phyloP scores from a whole-genome alignment of 805 yeast genomes.

The Candida pseudoglaebosa region DNA sequence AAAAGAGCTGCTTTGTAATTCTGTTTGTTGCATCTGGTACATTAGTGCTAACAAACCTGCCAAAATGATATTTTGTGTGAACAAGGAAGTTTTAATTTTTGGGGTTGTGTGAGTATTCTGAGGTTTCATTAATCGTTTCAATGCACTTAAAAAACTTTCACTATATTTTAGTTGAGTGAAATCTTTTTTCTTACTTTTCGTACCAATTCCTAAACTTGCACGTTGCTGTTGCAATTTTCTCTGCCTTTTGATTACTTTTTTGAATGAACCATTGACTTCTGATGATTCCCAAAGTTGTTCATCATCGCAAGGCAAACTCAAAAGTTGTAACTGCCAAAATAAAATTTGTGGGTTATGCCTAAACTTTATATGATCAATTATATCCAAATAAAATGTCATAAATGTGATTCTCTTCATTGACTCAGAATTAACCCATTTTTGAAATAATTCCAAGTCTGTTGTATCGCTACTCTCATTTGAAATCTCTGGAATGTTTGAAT shows the following conservation, averaged over 20 bases:
- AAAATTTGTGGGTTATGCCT: slow-evolving; percentile 58
- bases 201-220: slow-evolving; percentile 3
- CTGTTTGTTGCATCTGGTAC: slow-evolving; percentile 28
- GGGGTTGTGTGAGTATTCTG: slow-evolving; percentile 25
- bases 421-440: slow-evolving; percentile 78
- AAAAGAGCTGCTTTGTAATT: slow-evolving; percentile 43
- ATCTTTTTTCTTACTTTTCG: slow-evolving; percentile 7
- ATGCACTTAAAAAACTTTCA: slow-evolving; percentile 47
- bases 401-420: slow-evolving; percentile 72
- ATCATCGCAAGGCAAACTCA: slow-evolving; percentile 40
- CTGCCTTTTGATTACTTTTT: slow-evolving; percentile 34
- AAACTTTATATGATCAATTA: slow-evolving; percentile 71
- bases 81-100: slow-evolving; percentile 27
- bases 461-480: slow-evolving; percentile 13
- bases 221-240: slow-evolving; percentile 20
- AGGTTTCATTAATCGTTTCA: slow-evolving; percentile 56
- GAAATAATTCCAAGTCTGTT: slow-evolving; percentile 37
- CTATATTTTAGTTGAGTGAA: slow-evolving; percentile 12
- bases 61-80: slow-evolving; percentile 56
- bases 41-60: slow-evolving; percentile 25
- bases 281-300: slow-evolving; percentile 35
- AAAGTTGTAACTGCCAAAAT: slow-evolving; percentile 36
- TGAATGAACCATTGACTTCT: slow-evolving; percentile 37
- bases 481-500: slow-evolving; percentile 11
- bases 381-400: slow-evolving; percentile 79